Percentiles rank a stretch among this genome's conserved stretches.
Evolutionary conservation across 192 early-diverging fungal species (phyloP).

Genomic region (Mortierella alpina): DNA sequence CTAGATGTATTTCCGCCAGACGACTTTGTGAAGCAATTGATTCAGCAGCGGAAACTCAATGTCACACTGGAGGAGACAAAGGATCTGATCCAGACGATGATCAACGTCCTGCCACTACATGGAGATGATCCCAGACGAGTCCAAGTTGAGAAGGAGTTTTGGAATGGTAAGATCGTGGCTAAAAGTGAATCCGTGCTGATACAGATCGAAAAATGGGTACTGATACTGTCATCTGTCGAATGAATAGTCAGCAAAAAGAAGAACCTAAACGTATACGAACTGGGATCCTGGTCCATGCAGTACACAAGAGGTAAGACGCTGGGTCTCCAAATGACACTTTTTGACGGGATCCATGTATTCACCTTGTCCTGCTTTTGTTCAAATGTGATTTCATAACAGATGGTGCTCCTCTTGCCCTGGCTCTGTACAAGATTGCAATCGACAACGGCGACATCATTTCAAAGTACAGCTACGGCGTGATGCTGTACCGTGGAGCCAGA

Average conservation of each 20-base stretch:
- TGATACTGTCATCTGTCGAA: background rate
- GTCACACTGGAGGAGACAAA: constrained; percentile 20
- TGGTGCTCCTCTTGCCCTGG: constrained; percentile 54
- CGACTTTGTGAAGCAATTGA: constrained; percentile 20
- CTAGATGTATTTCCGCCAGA: constrained; percentile 40
- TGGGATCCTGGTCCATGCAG: constrained; percentile 20
- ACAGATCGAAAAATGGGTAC: background rate
- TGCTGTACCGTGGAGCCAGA: constrained; percentile 59
- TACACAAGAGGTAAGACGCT: constrained; percentile 35
- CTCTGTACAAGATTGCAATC: constrained; percentile 53
- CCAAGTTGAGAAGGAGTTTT: constrained; percentile 24
- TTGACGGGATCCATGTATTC: background rate
- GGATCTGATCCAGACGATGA: constrained; percentile 10
- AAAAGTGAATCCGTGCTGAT: background rate
- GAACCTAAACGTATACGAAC: background rate
- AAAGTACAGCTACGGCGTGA: constrained; percentile 58
- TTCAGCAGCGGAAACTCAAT: constrained; percentile 20
- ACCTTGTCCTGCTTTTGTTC: background rate
- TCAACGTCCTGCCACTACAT: constrained; percentile 19
- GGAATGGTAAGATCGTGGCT: constrained; percentile 10
- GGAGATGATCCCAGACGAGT: constrained; percentile 28
- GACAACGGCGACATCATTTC: constrained; percentile 54
- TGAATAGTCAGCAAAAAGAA: constrained; percentile 31
- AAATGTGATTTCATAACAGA: constrained; percentile 4
- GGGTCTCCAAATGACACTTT: background rate